Evolutionary conservation across 352 stramenopile genomes (phyloP).

Genomic region (Saprolegnia parasitica): DNA sequence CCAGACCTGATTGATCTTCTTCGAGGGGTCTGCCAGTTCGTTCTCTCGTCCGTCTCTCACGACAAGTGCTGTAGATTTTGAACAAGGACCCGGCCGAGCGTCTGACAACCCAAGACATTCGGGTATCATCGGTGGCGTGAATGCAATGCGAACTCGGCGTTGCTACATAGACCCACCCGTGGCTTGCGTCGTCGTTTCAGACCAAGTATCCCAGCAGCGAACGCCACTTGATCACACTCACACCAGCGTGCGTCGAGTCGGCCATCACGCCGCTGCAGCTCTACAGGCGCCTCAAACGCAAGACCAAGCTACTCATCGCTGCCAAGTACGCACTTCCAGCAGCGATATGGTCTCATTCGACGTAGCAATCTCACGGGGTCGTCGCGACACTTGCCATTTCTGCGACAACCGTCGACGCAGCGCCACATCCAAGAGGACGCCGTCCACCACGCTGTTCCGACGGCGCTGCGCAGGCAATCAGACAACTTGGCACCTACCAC

Average conservation of each 20-base stretch:
- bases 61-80: conserved; percentile 44
- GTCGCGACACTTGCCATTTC: background rate
- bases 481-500: too few relatives aligned
- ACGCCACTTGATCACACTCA: background rate
- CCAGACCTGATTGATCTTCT: conserved; percentile 56
- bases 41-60: background rate
- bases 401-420: background rate
- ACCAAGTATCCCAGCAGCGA: background rate
- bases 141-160: background rate
- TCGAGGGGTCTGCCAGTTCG: conserved; percentile 45
- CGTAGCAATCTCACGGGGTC: background rate
- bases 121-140: conserved; percentile 35
- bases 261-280: conserved; percentile 6
- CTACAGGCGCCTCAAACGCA: conserved; percentile 13
- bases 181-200: background rate
- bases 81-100: conserved; percentile 62
- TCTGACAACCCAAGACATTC: conserved; percentile 61
- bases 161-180: background rate
- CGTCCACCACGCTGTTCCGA: background rate
- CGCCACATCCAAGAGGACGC: background rate
- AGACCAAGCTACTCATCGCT: conserved; percentile 12
- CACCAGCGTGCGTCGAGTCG: background rate
- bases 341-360: background rate
- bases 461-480: too few relatives aligned
- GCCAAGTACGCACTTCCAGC: background rate